Base-by-base conservation (phyloP, 2,329 filamentous ascomycete species). In the Fusarium sp. region DNA sequence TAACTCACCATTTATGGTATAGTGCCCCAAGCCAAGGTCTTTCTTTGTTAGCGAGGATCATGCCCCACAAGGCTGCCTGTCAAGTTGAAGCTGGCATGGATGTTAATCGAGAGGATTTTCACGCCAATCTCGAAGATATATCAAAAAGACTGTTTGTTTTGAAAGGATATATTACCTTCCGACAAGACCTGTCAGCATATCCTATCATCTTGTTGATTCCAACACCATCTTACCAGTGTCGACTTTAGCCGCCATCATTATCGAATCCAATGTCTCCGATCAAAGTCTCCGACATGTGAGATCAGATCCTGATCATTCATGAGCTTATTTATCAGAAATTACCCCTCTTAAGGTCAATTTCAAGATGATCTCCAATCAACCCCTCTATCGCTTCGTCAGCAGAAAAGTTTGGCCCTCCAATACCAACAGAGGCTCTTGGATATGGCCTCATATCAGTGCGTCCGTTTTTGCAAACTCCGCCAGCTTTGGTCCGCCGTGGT, bases 401-500 rank as follows among this genome's bases (percentile, higher is more conserved):
- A 51, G 42, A 36, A 51, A 62, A 50, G 47, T n/a, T 26, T 30
- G 58, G 28, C 38, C 28, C 36, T 39, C 36, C 51, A 58, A 57
- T 38, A 62, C 44, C 22, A 44, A 51, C 55, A 61, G 62, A 56
- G 68, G 26, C 39, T 30, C 52, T 41, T 63, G 36, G 22, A 28
- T 52, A 47, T 66, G 62, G 32, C 64, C 62, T 70, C 44, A 70
- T 50, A n/a, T 52, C 22, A n/a, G 39, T 57, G 24, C 45, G 50
- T 59, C 50, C 3, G 26, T 52, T 47, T 52, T 74, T 68, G 68
- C 71, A 61, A 74, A 74, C 62, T 47, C 71, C 71, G 71, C 71
- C 24, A 45, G 22, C 14, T 58, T 64, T 58, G 30, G 50, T 36
- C 48, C 48, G 48, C 48, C 30, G n/a, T 52, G 17, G 62, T 72